Percentiles rank a stretch among this genome's conserved stretches.
Conservation (phyloP, 2,329 filamentous ascomycete genomes). For the Fusarium stilboides region DNA sequence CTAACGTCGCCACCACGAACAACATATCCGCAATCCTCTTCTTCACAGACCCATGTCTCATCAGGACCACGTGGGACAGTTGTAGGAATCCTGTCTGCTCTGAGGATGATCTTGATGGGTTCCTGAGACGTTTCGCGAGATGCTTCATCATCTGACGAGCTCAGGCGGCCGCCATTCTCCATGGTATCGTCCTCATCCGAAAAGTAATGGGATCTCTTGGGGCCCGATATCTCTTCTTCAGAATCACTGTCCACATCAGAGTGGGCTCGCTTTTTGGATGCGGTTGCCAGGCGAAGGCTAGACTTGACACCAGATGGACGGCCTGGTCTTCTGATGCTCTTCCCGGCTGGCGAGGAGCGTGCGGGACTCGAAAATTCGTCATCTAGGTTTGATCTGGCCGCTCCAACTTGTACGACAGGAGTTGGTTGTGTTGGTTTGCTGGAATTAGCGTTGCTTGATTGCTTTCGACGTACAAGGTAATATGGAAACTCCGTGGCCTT, state of each 20-base stretch:
- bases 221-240: constrained; percentile 54
- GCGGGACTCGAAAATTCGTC: constrained; percentile 38
- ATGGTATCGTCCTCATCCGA: constrained; percentile 52
- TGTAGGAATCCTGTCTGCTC: constrained; percentile 66
- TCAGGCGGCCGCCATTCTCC: constrained; percentile 50
- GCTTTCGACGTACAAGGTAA: constrained; percentile 44
- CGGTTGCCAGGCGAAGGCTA: constrained; percentile 59
- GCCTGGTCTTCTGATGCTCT: constrained; percentile 54
- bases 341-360: constrained; percentile 50
- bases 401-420: not conserved
- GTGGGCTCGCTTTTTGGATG: constrained; percentile 63
- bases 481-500: constrained; percentile 52
- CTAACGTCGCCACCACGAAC: constrained; percentile 74
- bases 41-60: constrained; percentile 76
- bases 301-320: constrained; percentile 63
- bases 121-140: constrained; percentile 34
- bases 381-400: constrained; percentile 11
- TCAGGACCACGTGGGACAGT: constrained; percentile 68
- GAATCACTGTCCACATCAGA: constrained; percentile 58
- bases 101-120: constrained; percentile 62
- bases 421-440: constrained; percentile 11
- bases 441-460: constrained; percentile 34
- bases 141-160: constrained; percentile 44
- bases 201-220: constrained; percentile 56
- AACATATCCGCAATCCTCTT: constrained; percentile 74